Evolutionary conservation across 768 basidiomycete species (phyloP), one percentile per base, ranked within the genome.

Genomic region (Boletus barrowsii): DNA sequence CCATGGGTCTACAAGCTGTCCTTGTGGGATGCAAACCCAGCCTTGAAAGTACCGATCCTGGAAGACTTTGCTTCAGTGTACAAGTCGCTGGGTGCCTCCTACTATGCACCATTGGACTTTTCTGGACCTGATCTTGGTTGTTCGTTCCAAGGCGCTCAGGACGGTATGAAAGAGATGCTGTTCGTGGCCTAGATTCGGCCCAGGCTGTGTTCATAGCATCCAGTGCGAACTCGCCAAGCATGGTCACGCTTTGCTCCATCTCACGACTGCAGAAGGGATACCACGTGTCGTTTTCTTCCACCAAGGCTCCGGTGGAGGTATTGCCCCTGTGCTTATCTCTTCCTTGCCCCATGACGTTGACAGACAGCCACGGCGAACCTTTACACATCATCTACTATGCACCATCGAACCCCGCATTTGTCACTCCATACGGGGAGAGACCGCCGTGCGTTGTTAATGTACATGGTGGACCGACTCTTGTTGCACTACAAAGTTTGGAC

Each of bases 31-130:
- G 51, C 51, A 7, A 29, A 32, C 29, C 43, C 51, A 1, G 42
- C 39, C 43, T 40, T 52, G 43, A 40, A 46, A 17, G 43, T 15
- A 6, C 51, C 51, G 3, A 35, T 52, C 7, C 51, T 32, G 18
- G 36, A 52, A 24, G 51, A 45, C 17, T 52, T 52, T 52, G 51
- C 42, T 9, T 39, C 43, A 3, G 51, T 45, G 10, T 52, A 52
- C 51, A 52, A 52, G 37, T n/a, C 40, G 18, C 29, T 52, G 18
- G 51, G 51, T 22, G 35, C 51, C 10, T 52, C 51, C 15, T 52
- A 46, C 29, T 45, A 52, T 15, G 51, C 51, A 11, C 43, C 43
- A 5, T 18, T 52, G 5, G 13, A 39, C 26, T 45, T 52, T 45
- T 32, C 41, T 20, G 49, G 22, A 11, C 3, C 17, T 11, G 43